Evolutionary conservation across 192 early-diverging fungal species (phyloP).

Genomic region (Backusella tuberculispora): DNA sequence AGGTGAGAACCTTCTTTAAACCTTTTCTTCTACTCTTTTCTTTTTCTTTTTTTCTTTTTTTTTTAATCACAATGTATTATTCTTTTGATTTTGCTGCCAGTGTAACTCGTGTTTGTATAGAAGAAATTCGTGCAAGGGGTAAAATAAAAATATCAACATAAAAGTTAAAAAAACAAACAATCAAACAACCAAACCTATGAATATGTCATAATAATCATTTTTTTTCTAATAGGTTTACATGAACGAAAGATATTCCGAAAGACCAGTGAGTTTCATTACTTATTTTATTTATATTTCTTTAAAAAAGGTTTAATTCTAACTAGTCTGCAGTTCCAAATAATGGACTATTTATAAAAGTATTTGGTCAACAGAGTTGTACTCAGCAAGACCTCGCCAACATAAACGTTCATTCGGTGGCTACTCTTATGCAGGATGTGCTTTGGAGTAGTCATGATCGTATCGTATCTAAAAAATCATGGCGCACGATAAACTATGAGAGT

Average conservation of each 20-base stretch:
- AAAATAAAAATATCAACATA: background rate
- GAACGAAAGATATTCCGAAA: slow-evolving; percentile 40
- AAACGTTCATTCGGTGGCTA: slow-evolving; percentile 36
- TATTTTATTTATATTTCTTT: background rate
- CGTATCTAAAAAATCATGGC: slow-evolving; percentile 38
- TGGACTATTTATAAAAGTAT: slow-evolving; percentile 37
- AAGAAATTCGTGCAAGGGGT: slow-evolving; percentile 31
- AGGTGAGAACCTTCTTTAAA: background rate
- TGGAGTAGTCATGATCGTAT: slow-evolving; percentile 37
- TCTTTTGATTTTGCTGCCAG: slow-evolving; percentile 28
- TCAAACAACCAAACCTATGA: background rate
- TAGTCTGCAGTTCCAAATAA: slow-evolving; percentile 29
- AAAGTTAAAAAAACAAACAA: background rate
- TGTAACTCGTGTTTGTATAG: slow-evolving; percentile 30
- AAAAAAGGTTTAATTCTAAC: background rate
- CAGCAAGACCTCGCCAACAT: slow-evolving; percentile 23
- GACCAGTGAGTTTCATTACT: slow-evolving; percentile 19
- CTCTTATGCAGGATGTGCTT: slow-evolving; percentile 38
- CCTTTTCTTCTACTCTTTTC: slow-evolving; percentile 6
- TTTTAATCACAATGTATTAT: slow-evolving; percentile 24
- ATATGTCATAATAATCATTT: background rate
- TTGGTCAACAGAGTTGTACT: slow-evolving; percentile 28
- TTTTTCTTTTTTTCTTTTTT: background rate
- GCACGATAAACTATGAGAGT: slow-evolving; percentile 42
- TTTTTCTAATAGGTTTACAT: slow-evolving; percentile 24